Evolutionary conservation across 2,329 filamentous ascomycete species (phyloP), one percentile per base, ranked within the genome.

Genomic region (Aspergillus thermomutatus): DNA sequence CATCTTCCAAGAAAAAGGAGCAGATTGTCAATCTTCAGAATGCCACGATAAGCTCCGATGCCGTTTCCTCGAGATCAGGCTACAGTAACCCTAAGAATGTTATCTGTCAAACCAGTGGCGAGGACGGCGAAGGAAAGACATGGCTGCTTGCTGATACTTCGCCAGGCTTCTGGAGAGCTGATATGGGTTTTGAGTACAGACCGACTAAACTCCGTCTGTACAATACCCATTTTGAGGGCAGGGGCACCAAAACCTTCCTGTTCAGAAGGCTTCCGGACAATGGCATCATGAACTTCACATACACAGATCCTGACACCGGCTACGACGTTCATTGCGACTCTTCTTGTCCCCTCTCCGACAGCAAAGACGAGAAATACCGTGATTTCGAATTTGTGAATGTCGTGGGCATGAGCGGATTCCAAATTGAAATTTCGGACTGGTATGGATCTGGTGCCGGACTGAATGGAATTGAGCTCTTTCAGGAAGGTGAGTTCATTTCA

Each of bases 251-350:
- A 77, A 90, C 88, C 0, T 99, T 91, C 78, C 86, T 92, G 56
- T 95, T 91, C 70, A 91, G 90, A 23, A 90, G 92, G 19, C 79
- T 93, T 57, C 92, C 93, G 4, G 85, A 93, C 67, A 87, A 90
- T 60, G 94, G 94, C 52, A 97, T 99, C 71, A 90, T 99, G 87
- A 97, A 97, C 75, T 82, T 99, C 69, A 96, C 92, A 40, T 97
- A 94, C 66, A 87, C 87, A 61, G 91, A 97, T 68, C 87, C 89
- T 25, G 78, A 71, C 41, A 89, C 85, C 1, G 88, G 89, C 26
- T 77, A 83, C 51, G 87, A 87, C 54, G 76, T 79, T 28, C 87
- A 83, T 56, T 99, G 94, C 76, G 91, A 92, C 53, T 88, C 86
- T 59, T 82, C 85, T 67, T 99, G 94, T 66, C 90, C 92, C n/a